A percentile compares a stretch with the other conserved stretches of the same genome.
phyloP scores from a whole-genome alignment of 768 basidiomycete species.

The Russula foetens region DNA sequence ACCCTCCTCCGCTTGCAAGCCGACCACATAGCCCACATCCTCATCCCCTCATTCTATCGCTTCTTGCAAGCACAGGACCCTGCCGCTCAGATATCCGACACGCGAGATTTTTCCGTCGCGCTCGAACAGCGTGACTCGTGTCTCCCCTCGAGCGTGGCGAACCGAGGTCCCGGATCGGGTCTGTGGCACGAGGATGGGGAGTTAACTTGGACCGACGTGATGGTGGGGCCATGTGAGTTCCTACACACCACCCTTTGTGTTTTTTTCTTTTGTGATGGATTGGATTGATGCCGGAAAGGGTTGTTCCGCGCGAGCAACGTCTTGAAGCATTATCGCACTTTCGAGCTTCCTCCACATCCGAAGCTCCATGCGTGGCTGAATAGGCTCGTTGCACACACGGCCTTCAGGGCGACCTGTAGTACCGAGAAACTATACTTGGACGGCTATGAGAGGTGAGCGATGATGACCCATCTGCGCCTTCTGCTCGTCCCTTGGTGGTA shows the following conservation, averaged over 20 bases:
- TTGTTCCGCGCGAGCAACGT: conserved; percentile 58
- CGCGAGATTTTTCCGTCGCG: too few species aligned
- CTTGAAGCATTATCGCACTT: conserved; percentile 59
- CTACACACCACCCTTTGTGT: not conserved
- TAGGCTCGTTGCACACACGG: conserved; percentile 49
- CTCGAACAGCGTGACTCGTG: too few species aligned
- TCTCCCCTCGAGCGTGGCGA: too few species aligned
- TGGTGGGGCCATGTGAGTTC: conserved; percentile 59
- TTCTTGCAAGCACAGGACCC: too few species aligned
- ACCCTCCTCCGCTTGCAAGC: too few species aligned
- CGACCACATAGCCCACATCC: too few species aligned
- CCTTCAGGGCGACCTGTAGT: conserved; percentile 62
- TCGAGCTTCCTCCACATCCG: conserved; percentile 41
- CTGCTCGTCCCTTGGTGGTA: not conserved
- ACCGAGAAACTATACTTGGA: conserved; percentile 64
- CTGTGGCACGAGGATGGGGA: conserved; percentile 52
- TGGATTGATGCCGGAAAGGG: too few species aligned
- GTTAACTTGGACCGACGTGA: conserved; percentile 56
- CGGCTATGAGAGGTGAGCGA: conserved; percentile 58
- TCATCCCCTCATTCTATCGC: too few species aligned
- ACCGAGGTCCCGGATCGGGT: conserved; percentile 31
- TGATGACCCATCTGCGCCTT: too few species aligned
- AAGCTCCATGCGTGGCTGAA: conserved; percentile 47
- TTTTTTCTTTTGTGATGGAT: too few species aligned
- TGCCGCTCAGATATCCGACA: too few species aligned